Base-by-base conservation (phyloP, 805 yeast genomes). In the Maudiozyma serrabonitensis region DNA sequence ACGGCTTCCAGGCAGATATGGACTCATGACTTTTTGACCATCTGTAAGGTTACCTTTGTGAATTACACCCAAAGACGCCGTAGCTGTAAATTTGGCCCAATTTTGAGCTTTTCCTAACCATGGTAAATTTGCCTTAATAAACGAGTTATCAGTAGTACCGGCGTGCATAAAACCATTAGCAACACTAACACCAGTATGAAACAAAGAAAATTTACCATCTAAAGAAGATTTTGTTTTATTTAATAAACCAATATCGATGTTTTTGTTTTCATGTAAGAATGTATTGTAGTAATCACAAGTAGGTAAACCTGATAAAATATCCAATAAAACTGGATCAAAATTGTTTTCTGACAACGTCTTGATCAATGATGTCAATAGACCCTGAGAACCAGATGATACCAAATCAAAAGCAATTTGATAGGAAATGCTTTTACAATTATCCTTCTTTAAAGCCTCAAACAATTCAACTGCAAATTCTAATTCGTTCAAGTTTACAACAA, bases 51-150 rank as follows among this genome's bases (percentile, higher is more conserved):
- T 91, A 48, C 99, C 98, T 62, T 84, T 86, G 66, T 93, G 98
- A 57, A 93, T 90, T 31, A 91, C 98, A 64, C 99, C 99, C 53
- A 93, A 73, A 13, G 98, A 97, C 8, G 98, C 98, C 13, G 98
- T 91, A 2, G 98, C 97, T 0, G 96, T 82, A 67, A 93, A 93
- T 64, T 91, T 93, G 6, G 97, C 89, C 99, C 99, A 93, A 68
- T 91, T 89, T 44, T 91, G 83, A n/a, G 99, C 97, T 69, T 89
- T 87, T 42, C 95, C 95, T 56, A 93, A 75, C 97, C 98, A 93
- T 60, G 91, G 96, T 61, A 89, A 74, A 63, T 93, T 93, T 42
- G 84, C 78, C 65, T 96, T 78, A 69, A 91, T 85, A 62, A 93
- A 93, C 0, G 89, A 80, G 66, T 93, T 97, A 61, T 87, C 95